Base-by-base conservation (phyloP, 169 alveolate genomes). In the Eimeria necatrix region DNA sequence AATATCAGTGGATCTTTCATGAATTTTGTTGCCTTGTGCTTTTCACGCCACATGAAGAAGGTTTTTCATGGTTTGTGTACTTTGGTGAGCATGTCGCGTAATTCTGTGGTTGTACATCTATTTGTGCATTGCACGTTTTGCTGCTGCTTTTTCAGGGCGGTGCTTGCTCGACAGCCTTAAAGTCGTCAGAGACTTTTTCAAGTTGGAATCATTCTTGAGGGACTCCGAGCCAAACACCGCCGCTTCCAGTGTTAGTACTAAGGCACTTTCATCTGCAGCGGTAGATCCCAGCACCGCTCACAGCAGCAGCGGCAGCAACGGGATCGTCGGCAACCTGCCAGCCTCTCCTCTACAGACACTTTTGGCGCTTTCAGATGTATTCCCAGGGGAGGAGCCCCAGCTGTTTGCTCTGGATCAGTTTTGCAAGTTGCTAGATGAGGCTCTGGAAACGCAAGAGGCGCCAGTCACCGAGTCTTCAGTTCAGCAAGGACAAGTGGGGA, bases 301-400 rank as follows among this genome's bases (percentile, higher is more conserved):
- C 26, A 41, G 85, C n/a, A 20, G 68, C 48, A 48, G 20, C 87
- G 52, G 68, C 68, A 22, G 46, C 70, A 80, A 51, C 89, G 24
- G 89, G 71, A 24, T 4, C 70, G 26, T 48, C 41, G 68, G 59
- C 14, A 80, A 6, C 49, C 22, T 52, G 71, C 78, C 91, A 4
- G 91, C 78, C 46, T 84, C 91, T 7, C 91, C 78, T 59, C 78
- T 84, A 59, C 91, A 84, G 91, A 41, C 91, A 56, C 22, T 84
- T 9, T n/a, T 84, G 53, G 76, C 76, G 46, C 59, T 84, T 32
- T 56, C 91, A 1, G 64, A 56, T 4, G 20, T 84, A 8, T 84
- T 76, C 14, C 78, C 91, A 3, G 91, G 91, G 60, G 91, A 84
- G 48, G 56, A n/a, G 78, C 91, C 78, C 9, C 78, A 51, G 46